These are phyloP conservation scores for Fusarium udum DNA, from an alignment of 2,329 filamentous ascomycete species.

Conservation along the genomic window DNA sequence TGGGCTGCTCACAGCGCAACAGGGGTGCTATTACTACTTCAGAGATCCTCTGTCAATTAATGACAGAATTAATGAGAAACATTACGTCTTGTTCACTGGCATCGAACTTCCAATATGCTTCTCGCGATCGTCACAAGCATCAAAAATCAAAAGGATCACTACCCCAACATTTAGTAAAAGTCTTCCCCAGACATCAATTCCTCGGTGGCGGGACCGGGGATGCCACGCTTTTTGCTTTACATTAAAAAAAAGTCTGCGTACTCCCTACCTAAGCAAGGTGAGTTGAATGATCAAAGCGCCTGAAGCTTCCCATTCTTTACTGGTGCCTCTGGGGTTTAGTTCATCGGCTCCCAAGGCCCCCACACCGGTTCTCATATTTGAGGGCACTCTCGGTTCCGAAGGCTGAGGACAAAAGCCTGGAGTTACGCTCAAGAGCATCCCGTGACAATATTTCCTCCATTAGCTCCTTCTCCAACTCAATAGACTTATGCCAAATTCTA, in stretches of 20 bases:
- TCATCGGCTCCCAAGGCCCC: slow-evolving; percentile 15
- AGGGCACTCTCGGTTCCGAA: slow-evolving; percentile 16
- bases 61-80: neutral
- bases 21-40: neutral
- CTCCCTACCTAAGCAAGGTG: neutral
- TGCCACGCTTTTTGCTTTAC: neutral
- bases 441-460: neutral
- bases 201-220: slow-evolving; percentile 2
- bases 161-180: slow-evolving; percentile 14
- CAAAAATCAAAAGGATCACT: neutral
- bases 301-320: slow-evolving; percentile 23
- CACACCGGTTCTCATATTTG: slow-evolving; percentile 13
- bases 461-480: neutral
- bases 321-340: slow-evolving; percentile 9
- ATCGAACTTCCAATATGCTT: neutral
- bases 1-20: too few relatives aligned
- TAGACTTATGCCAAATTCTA: neutral
- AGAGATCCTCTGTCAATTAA: neutral
- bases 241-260: neutral
- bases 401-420: neutral
- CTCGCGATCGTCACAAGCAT: neutral
- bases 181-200: slow-evolving; percentile 20
- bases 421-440: neutral
- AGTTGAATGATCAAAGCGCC: slow-evolving; percentile 19
- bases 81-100: neutral